Evolutionary conservation across 345 rosid genomes (phyloP), one percentile per base, ranked within the genome.

Genomic region (Dimocarpus longan): DNA sequence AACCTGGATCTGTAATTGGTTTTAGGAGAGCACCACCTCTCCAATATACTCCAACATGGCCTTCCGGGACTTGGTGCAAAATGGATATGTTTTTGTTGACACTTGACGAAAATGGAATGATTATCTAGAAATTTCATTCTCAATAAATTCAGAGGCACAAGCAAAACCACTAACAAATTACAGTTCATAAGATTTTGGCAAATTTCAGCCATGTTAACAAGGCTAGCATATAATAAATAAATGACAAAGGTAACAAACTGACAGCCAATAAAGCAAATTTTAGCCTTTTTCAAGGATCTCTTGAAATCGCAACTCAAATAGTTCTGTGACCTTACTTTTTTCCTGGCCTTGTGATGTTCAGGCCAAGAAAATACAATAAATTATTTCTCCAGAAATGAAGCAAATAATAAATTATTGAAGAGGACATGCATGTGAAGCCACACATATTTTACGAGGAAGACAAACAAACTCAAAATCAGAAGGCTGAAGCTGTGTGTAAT

Each of bases 31-130:
- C 98, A 82, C 97, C 98, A 54, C 97, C 98, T 85, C 92, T 91
- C 98, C 97, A 95, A 77, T 95, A 95, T 10, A 91, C 98, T 75
- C 98, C 98, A 66, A 95, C 98, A 68, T 95, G 93, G 82, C 98
- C 98, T 87, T 95, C 98, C 18, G 98, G 98, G 32, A 95, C 94
- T 91, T 93, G 95, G 69, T 95, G 97, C 70, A 95, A 63, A 82
- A 92, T 83, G 46, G 91, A 80, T 54, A 89, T 84, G 78, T 87
- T 83, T 72, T 64, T 82, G 39, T 64, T 76, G 32, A 80, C 3
- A 65, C 18, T 80, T 28, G 89, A 82, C 10, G 77, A 71, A 22
- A 88, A 82, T 54, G 91, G 91, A 71, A 87, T 76, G 82, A 92
- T 44, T 28, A 88, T 82, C 98, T 92, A 78, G 50, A 78, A 77